Evolutionary conservation across 305 asterid species (phyloP), one percentile per base, ranked within the genome.

Genomic region (Solanum hybrid): DNA sequence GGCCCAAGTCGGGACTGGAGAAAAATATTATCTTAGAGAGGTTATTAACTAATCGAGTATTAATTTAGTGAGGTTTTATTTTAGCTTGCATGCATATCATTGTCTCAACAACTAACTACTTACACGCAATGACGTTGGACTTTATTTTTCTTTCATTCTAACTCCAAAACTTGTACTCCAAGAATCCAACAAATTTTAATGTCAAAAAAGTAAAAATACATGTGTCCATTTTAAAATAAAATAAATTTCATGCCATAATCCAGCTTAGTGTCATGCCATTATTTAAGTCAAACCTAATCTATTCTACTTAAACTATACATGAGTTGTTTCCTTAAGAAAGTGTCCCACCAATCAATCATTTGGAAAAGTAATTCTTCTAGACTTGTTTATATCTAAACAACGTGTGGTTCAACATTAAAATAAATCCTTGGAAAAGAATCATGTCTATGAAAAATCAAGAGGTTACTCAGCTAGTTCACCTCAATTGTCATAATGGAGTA

Each of bases 401-500:
- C n/a, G 11, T 20, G 2, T 20, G 24, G 24, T 57, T 57, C 8
- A 57, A 57, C 11, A 57, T 57, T 57, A 57, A 57, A 57, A 57
- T 57, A 18, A 18, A 57, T 57, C 24, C 24, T 18, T 57, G 69
- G 24, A 57, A 57, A 57, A 20, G 69, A 57, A 57, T 11, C 69
- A 57, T 57, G 69, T 57, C 10, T 18, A 57, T 7, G 69, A 8
- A 57, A 57, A 57, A 57, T 57, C n/a, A 18, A 57, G 69, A 57
- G 92, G 89, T 69, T 82, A 90, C 81, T 84, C 95, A 81, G 86
- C 95, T 82, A 42, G 92, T 76, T 61, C 90, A 77, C 90, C 92
- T 11, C 92, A 92, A 85, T 89, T 92, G 90, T 92, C 94, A 22
- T 87, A 75, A 77, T 92, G 95, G 95, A 91, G 86, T 88, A 35